These are phyloP conservation scores for Microstegium vimineum DNA, from an alignment of 176 grass and related monocot species.

Conservation along the genomic window DNA sequence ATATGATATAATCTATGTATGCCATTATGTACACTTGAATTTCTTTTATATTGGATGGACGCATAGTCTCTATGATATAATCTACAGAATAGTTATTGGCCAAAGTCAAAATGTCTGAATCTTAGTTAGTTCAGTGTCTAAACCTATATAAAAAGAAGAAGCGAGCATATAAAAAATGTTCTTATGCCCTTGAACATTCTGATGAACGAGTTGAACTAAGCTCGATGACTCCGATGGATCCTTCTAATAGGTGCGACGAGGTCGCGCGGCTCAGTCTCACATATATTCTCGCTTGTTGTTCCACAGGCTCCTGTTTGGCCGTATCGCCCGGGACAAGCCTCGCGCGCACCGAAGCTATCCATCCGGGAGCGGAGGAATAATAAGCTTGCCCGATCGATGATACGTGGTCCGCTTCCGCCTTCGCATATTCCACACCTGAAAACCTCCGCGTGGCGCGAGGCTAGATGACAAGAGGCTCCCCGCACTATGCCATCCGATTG, in stretches of 20 bases:
- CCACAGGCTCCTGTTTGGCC: not conserved
- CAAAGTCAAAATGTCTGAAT: too few species aligned
- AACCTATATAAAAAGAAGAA: too few species aligned
- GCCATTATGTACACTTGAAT: too few species aligned
- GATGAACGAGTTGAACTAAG: not conserved
- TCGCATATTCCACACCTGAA: slow-evolving; percentile 18
- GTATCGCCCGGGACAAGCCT: not conserved
- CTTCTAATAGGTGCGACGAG: not conserved
- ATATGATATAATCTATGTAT: too few species aligned
- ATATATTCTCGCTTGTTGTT: not conserved
- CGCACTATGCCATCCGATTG: not conserved
- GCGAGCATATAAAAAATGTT: not conserved
- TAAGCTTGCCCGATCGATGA: not conserved
- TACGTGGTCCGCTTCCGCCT: not conserved
- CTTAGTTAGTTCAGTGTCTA: too few species aligned
- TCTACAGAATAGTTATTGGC: too few species aligned
- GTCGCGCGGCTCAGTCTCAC: too few species aligned
- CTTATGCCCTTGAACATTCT: not conserved
- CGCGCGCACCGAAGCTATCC: not conserved
- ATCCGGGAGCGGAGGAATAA: not conserved
- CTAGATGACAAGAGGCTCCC: slow-evolving; percentile 27
- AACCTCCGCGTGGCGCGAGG: not conserved
- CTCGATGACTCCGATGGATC: too few species aligned
- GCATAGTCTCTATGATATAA: too few species aligned
- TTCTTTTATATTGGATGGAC: too few species aligned